These are phyloP conservation scores for Penicillium digitatum DNA, from an alignment of 2,329 filamentous ascomycete genomes.

Conservation along the genomic window DNA sequence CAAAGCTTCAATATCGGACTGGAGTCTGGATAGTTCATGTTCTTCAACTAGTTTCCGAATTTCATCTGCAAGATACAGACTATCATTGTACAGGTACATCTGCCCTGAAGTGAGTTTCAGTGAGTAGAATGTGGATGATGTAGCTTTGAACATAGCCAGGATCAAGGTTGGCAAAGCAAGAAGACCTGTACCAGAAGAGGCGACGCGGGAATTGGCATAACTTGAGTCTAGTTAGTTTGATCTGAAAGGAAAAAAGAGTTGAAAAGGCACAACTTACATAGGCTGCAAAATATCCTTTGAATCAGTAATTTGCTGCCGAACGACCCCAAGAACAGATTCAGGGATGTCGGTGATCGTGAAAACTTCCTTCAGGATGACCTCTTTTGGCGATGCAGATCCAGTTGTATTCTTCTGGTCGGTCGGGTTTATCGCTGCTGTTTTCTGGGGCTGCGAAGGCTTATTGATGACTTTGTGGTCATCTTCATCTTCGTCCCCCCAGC, in stretches of 20 bases:
- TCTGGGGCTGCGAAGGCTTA: slow-evolving; percentile 14
- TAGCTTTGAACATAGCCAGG: slow-evolving; percentile 50
- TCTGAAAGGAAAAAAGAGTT: not conserved
- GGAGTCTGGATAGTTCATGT: slow-evolving; percentile 49
- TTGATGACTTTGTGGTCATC: slow-evolving; percentile 29
- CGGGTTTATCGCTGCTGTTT: slow-evolving; percentile 20
- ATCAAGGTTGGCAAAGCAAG: slow-evolving; percentile 47
- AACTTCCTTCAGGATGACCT: slow-evolving; percentile 75
- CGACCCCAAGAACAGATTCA: slow-evolving; percentile 59
- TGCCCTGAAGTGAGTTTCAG: slow-evolving; percentile 49
- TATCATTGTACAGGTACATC: slow-evolving; percentile 65
- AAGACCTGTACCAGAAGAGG: slow-evolving; percentile 43
- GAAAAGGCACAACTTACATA: slow-evolving; percentile 32
- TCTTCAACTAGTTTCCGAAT: slow-evolving; percentile 49
- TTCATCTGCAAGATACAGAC: slow-evolving; percentile 54
- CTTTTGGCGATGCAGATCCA: slow-evolving; percentile 42
- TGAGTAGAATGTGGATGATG: slow-evolving; percentile 45
- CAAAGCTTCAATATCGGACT: slow-evolving; percentile 53
- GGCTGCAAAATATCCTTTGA: slow-evolving; percentile 37
- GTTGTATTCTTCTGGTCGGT: slow-evolving; percentile 19
- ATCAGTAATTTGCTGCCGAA: slow-evolving; percentile 43
- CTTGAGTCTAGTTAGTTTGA: slow-evolving; percentile 25
- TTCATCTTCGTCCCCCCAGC: slow-evolving; percentile 69
- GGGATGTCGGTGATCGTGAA: slow-evolving; percentile 89
- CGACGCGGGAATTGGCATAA: slow-evolving; percentile 35